These are phyloP conservation scores for Gossypium lobatum DNA, from an alignment of 441 rosid genomes.

Conservation along the genomic window DNA sequence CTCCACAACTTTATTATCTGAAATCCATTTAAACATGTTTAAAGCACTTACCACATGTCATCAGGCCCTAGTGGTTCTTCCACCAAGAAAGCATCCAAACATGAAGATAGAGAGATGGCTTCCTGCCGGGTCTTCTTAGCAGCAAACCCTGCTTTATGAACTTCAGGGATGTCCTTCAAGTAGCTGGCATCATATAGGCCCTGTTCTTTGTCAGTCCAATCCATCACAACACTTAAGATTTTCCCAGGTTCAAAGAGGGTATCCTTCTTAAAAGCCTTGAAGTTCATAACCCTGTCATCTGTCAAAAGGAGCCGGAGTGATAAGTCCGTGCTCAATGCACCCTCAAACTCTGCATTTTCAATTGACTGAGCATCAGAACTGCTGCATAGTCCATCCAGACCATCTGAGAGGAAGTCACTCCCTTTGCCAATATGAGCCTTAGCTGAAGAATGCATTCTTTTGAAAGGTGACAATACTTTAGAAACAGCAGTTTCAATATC, in stretches of 20 bases:
- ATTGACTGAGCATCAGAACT: conserved; percentile 29
- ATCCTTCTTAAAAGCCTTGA: conserved; percentile 45
- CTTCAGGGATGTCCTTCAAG: conserved; percentile 71
- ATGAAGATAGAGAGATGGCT: conserved; percentile 51
- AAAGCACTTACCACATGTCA: conserved; percentile 55
- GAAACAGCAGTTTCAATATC: conserved; percentile 50
- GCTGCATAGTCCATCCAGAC: conserved; percentile 39
- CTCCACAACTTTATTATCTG: not conserved
- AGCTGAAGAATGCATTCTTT: conserved; percentile 34
- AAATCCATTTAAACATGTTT: not conserved
- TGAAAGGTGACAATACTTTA: conserved; percentile 55
- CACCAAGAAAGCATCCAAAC: conserved; percentile 61
- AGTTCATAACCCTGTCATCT: conserved; percentile 31
- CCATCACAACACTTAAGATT: not conserved
- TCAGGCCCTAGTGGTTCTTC: conserved; percentile 79
- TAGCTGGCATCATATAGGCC: conserved; percentile 32
- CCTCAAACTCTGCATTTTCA: conserved; percentile 34
- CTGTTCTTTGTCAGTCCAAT: not conserved
- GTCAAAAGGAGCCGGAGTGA: conserved; percentile 37
- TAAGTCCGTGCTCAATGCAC: conserved; percentile 24
- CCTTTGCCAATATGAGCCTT: conserved; percentile 34
- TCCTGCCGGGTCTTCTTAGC: conserved; percentile 51
- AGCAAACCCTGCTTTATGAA: conserved; percentile 39
- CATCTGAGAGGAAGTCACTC: conserved; percentile 43
- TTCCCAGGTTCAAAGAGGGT: conserved; percentile 27